phyloP scores from a whole-genome alignment of 192 early-diverging fungal genomes.

The Kappamyces sp. region DNA sequence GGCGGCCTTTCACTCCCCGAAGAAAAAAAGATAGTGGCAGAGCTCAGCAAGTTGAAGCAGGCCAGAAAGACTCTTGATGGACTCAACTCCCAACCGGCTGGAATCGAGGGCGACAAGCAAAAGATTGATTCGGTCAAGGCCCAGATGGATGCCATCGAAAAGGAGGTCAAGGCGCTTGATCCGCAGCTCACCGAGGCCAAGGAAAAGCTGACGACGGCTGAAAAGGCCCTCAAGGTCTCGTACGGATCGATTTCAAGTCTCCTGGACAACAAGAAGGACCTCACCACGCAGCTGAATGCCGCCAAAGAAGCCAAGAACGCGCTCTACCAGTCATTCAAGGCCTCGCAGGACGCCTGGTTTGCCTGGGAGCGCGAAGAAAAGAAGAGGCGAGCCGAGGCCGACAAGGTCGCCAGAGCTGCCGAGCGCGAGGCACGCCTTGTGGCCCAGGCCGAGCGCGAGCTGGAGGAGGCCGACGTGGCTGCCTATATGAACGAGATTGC shows the following conservation, averaged over 20 bases:
- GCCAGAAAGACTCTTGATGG: constrained; percentile 65
- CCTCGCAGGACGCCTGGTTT: constrained; percentile 67
- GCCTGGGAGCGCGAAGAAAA: constrained; percentile 61
- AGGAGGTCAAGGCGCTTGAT: constrained; percentile 19
- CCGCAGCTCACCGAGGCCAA: constrained; percentile 49
- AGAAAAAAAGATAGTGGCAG: constrained; percentile 80
- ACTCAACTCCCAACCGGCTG: constrained; percentile 15
- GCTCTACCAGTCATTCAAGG: constrained; percentile 63
- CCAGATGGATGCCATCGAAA: constrained; percentile 45
- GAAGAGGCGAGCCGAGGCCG: constrained; percentile 54
- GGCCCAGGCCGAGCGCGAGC: constrained; percentile 65
- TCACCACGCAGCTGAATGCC: constrained; percentile 66
- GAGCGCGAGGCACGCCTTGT: constrained; percentile 63
- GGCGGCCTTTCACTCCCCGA: constrained; percentile 74
- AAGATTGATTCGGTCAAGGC: constrained; percentile 49
- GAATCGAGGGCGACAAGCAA: constrained; percentile 60
- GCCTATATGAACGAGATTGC: constrained; percentile 83
- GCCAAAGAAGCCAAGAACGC: constrained; percentile 58
- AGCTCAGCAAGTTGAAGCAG: constrained; percentile 74
- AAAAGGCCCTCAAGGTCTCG: constrained; percentile 54
- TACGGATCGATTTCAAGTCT: constrained; percentile 62
- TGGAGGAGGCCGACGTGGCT: constrained; percentile 79
- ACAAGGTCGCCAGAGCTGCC: constrained; percentile 60
- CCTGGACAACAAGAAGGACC: constrained; percentile 60
- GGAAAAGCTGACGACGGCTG: constrained; percentile 63